Percentiles rank a stretch among this genome's conserved stretches.
phyloP scores from a whole-genome alignment of 2,329 filamentous ascomycete species.

The Exophiala oligosperma region DNA sequence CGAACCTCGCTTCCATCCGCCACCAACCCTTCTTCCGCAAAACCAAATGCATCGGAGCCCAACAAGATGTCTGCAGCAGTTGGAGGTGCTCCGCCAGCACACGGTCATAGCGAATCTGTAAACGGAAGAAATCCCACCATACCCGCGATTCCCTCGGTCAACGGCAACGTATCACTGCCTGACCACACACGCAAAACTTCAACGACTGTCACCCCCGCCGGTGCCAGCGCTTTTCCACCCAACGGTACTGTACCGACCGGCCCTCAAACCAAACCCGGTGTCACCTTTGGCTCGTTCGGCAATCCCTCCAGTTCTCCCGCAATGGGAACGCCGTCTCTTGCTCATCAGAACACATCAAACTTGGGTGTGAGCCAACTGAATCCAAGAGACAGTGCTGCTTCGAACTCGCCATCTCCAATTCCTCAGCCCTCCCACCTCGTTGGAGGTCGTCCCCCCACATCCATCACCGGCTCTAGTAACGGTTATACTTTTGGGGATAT shows the following conservation, averaged over 20 bases:
- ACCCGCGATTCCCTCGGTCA: conserved; percentile 62
- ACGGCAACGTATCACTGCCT: conserved; percentile 60
- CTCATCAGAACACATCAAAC: conserved; percentile 24
- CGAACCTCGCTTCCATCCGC: conserved; percentile 24
- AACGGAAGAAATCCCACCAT: conserved; percentile 49
- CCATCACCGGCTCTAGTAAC: conserved; percentile 67
- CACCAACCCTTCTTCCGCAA: conserved; percentile 17
- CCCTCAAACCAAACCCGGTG: conserved; percentile 47
- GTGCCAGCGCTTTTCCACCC: conserved; percentile 70
- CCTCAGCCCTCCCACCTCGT: conserved; percentile 82
- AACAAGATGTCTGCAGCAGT: conserved; percentile 32
- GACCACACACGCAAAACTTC: conserved; percentile 85
- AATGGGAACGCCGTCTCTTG: conserved; percentile 40
- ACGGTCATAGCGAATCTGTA: conserved; percentile 28
- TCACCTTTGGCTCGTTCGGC: conserved; percentile 64
- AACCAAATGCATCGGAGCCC: conserved; percentile 32
- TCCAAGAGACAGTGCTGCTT: conserved; percentile 77
- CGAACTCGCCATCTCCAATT: conserved; percentile 88
- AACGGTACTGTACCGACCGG: conserved; percentile 70
- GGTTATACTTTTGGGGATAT: conserved; percentile 75
- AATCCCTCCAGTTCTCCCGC: conserved; percentile 58
- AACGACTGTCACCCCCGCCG: conserved; percentile 85
- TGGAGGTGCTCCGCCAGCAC: conserved; percentile 29
- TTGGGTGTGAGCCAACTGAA: conserved; percentile 43
- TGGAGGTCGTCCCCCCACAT: conserved; percentile 77